Conservation (phyloP, 257 asterid species). For the Salvia rosmarinus region DNA sequence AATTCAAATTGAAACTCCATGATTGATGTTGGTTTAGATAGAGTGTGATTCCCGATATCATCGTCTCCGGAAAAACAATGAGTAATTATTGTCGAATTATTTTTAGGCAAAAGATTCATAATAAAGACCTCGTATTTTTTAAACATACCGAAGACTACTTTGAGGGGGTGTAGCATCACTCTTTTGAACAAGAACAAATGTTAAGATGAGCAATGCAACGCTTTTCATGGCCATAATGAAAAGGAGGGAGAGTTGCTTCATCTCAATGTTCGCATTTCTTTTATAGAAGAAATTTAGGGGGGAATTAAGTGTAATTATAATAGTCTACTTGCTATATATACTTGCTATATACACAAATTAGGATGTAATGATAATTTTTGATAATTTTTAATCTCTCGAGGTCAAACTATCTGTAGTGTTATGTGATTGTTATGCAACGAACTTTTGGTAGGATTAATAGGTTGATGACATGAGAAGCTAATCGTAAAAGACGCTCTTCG, state of each 20-base stretch:
- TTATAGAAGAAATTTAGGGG: not conserved
- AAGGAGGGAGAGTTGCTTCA: not conserved
- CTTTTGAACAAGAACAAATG: not conserved
- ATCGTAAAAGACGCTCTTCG: no score
- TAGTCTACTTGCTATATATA: not conserved
- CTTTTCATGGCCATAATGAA: not conserved
- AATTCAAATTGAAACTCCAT: not conserved
- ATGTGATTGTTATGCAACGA: no score
- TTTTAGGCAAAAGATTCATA: not conserved
- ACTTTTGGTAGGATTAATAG: no score
- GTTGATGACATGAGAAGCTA: no score
- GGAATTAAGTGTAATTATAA: not conserved
- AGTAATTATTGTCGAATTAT: not conserved
- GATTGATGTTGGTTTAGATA: not conserved
- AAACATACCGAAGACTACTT: not conserved
- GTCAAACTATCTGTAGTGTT: no score
- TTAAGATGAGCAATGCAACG: not conserved
- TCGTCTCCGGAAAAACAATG: constrained; percentile 4
- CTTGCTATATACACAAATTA: not conserved
- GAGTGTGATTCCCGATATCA: not conserved
- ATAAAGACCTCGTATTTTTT: not conserved
- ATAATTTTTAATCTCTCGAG: no score
- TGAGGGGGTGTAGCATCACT: no score
- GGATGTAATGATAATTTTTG: no score
- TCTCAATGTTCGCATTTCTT: not conserved